These are phyloP conservation scores for Lathyrus oleraceus DNA, from an alignment of 306 rosid species.

Conservation along the genomic window DNA sequence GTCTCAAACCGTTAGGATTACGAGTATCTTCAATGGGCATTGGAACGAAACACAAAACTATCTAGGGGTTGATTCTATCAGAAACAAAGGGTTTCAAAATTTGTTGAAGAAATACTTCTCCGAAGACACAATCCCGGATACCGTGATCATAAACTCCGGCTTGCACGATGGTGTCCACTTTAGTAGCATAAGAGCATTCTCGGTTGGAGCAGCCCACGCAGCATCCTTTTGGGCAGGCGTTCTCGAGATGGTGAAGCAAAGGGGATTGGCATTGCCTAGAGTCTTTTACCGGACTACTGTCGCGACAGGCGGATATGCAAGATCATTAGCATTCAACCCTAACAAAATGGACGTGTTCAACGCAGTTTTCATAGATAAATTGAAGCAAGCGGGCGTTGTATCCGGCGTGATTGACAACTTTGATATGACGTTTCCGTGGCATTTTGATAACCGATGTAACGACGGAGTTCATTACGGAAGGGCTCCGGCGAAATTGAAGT, in stretches of 20 bases:
- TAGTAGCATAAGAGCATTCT: conserved; percentile 65
- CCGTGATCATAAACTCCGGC: conserved; percentile 89
- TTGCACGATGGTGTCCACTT: conserved; percentile 87
- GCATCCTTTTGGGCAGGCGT: conserved; percentile 82
- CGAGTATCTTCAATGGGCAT: conserved; percentile 96
- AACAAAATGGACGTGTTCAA: conserved; percentile 90
- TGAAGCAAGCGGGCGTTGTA: conserved; percentile 61
- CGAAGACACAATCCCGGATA: conserved; percentile 67
- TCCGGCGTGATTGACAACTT: conserved; percentile 84
- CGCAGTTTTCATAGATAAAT: conserved; percentile 68
- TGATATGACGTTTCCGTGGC: conserved; percentile 97
- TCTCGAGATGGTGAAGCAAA: conserved; percentile 54
- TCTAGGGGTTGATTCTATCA: conserved; percentile 79
- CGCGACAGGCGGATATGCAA: conserved; percentile 92
- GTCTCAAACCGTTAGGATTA: conserved; percentile 75
- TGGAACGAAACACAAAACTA: conserved; percentile 92
- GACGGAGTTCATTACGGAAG: conserved; percentile 99
- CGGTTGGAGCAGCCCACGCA: conserved; percentile 72
- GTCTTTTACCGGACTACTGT: conserved; percentile 75
- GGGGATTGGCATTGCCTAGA: conserved; percentile 69
- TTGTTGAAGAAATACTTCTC: conserved; percentile 68
- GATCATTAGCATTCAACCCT: conserved; percentile 79
- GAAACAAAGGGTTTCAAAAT: conserved; percentile 67
- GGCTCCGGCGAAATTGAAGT: conserved; percentile 72
- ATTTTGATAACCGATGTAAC: conserved; percentile 83